These are phyloP conservation scores for Anisodus acutangulus DNA, from an alignment of 257 asterid genomes.

Conservation along the genomic window DNA sequence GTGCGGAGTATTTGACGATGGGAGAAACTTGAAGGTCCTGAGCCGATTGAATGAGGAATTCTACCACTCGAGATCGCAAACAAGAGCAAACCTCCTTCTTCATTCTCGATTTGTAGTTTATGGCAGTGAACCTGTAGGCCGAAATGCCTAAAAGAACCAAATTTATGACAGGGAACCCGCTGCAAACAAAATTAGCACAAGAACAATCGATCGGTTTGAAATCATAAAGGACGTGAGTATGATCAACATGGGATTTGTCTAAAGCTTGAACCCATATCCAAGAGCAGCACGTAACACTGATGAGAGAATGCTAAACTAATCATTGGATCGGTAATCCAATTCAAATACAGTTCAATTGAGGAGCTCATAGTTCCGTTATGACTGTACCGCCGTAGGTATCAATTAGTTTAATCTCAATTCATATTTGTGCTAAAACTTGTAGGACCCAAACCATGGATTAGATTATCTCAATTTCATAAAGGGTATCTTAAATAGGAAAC, in stretches of 20 bases:
- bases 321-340: neutral
- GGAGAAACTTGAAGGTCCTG: slow-evolving; percentile 61
- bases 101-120: slow-evolving; percentile 28
- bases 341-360: neutral
- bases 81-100: slow-evolving; percentile 27
- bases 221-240: neutral
- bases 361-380: neutral
- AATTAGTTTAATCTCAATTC: too few relatives aligned
- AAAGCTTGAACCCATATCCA: neutral
- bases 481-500: too few relatives aligned
- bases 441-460: too few relatives aligned
- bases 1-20: slow-evolving; percentile 75
- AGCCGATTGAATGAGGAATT: slow-evolving; percentile 42
- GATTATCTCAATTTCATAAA: too few relatives aligned
- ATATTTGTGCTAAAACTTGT: too few relatives aligned
- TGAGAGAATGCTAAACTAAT: neutral
- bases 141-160: neutral
- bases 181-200: neutral
- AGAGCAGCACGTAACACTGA: neutral
- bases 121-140: neutral
- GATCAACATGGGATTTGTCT: neutral
- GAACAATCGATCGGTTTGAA: neutral
- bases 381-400: neutral
- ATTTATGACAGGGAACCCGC: neutral
- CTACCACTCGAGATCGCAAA: slow-evolving; percentile 39